Conservation (phyloP, 495 filamentous ascomycete genomes). For the Peziza echinospora region DNA sequence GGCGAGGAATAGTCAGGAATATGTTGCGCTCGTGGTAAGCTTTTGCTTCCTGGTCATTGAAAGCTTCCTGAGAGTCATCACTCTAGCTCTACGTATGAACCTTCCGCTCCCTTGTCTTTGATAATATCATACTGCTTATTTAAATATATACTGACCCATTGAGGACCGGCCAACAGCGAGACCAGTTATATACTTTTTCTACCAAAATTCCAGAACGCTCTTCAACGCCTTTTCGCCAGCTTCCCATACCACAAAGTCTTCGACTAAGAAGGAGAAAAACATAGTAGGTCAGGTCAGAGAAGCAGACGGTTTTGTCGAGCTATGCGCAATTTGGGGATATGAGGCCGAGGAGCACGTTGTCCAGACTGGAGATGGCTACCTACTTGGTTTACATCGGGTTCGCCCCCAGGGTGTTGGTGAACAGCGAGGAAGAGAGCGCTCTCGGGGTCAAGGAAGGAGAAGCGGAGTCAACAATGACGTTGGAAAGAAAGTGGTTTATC, state of each 20-base stretch:
- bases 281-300: constrained; percentile 24
- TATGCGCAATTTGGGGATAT: constrained; percentile 75
- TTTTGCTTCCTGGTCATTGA: constrained; percentile 65
- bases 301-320: constrained; percentile 76
- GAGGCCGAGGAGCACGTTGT: constrained; percentile 89
- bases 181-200: constrained; percentile 61
- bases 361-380: constrained; percentile 81
- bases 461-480: constrained; percentile 38
- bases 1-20: constrained; percentile 39
- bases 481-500: constrained; percentile 71
- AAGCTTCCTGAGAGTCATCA: constrained; percentile 63
- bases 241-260: constrained; percentile 35
- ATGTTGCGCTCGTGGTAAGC: constrained; percentile 62
- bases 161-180: too few relatives aligned
- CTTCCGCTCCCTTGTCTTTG: neutral
- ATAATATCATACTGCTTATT: constrained; percentile 1
- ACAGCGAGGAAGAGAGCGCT: constrained; percentile 40
- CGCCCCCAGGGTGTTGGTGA: constrained; percentile 67
- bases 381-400: constrained; percentile 74
- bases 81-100: constrained; percentile 60
- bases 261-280: constrained; percentile 35
- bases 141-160: constrained; percentile 11
- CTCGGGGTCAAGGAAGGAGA: neutral
- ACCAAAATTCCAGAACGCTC: constrained; percentile 52
- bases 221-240: constrained; percentile 62